Base-by-base conservation (phyloP, 345 rosid genomes). In the Turnera subulata region DNA sequence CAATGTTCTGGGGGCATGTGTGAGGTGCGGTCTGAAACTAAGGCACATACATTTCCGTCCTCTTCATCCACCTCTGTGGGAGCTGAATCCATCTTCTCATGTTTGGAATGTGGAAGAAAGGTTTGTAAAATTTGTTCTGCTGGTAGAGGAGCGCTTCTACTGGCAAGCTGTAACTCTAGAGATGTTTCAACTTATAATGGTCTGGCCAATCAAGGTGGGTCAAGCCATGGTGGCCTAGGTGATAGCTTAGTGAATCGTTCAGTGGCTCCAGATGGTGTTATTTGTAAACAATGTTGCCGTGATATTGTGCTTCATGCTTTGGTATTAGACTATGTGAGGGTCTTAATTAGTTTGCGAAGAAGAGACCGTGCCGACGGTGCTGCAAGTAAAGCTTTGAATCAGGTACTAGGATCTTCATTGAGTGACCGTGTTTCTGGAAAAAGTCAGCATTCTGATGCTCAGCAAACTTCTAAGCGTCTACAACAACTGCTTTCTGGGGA, bases 81-180 rank as follows among this genome's bases (percentile, higher is more conserved):
- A 69, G 70, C 77, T 53, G 69, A 71, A 46, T 56, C 80, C 59
- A 50, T 74, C 52, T 75, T 89, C 62, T 46, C 72, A 53, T 93
- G 97, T 62, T 82, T 75, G 62, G 81, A 78, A 55, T 93, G 97
- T 59, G 61, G 59, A 69, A 87, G 80, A 67, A 86, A 79, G 59
- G 92, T 83, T 56, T 93, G 99, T 65, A 81, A 77, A 78, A 65
- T 72, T 75, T 93, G 99, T 66, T 89, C 88, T 70, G 91, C 90
- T 19, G 99, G 99, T 60, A 87, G 61, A 68, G 97, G 99, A 65
- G 96, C 96, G 72, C 82, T 87, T 60, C 74, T 89, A 64, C 81
- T 89, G 55, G 55, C 76, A 32, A 78, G 58, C 47, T 68, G 68
- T 62, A 69, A 64, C 74, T 73, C 75, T 17, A 82, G 84, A 80